Evolutionary conservation across 805 yeast genomes (phyloP).

Genomic region (Jamesozyma piceae): DNA sequence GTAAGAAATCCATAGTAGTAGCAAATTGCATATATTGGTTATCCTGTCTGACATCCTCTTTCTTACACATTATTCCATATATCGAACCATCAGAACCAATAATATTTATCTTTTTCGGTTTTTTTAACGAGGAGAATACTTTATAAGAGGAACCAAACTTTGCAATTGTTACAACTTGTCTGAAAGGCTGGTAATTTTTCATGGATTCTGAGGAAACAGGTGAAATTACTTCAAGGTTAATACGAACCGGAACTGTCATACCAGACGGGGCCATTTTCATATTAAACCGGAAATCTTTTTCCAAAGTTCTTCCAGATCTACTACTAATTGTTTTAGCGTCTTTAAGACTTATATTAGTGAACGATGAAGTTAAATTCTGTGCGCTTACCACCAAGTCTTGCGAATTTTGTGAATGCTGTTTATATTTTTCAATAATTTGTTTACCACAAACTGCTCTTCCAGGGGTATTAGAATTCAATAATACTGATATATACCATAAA

Average conservation of each 20-base stretch:
- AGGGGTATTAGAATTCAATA: constrained; percentile 47
- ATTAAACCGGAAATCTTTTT: constrained; percentile 37
- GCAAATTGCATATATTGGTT: constrained; percentile 88
- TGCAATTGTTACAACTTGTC: constrained; percentile 44
- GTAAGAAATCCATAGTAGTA: constrained; percentile 67
- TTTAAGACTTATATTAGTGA: constrained; percentile 23
- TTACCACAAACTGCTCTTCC: constrained; percentile 41
- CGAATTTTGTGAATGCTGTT: constrained; percentile 6
- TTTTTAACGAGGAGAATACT: constrained; percentile 73
- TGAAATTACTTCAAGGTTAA: constrained; percentile 57
- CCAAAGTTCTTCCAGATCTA: constrained; percentile 27
- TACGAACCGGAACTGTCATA: constrained; percentile 65
- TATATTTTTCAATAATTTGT: constrained; percentile 33
- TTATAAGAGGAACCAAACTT: constrained; percentile 59
- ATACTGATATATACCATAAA: constrained; percentile 63
- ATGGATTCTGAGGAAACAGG: constrained; percentile 40
- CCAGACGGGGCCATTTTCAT: constrained; percentile 36
- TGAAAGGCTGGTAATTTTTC: constrained; percentile 38
- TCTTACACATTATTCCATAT: constrained; percentile 72
- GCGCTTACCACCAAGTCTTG: constrained; percentile 20
- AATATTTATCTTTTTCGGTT: constrained; percentile 69
- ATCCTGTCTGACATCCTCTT: constrained; percentile 91
- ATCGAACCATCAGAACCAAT: constrained; percentile 69
- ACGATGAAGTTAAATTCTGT: constrained; percentile 13
- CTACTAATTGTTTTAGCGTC: constrained; percentile 17